Conservation (phyloP, 768 basidiomycete genomes). For the Rhodotorula taiwanensis region DNA sequence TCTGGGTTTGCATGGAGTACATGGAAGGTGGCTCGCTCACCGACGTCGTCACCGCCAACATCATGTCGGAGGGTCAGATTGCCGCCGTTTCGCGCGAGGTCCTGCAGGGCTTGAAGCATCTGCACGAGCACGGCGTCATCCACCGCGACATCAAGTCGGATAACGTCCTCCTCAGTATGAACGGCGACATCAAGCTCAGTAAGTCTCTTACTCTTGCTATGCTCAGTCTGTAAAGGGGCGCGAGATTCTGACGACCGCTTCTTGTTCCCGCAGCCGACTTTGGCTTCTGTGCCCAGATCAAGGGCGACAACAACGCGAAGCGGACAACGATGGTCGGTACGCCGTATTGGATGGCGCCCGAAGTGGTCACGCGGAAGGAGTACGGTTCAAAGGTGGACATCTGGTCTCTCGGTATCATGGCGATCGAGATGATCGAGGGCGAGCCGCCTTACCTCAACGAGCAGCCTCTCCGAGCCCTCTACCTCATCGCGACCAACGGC, state of each 20-base stretch:
- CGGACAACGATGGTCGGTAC: conserved; percentile 95
- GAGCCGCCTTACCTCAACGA: conserved; percentile 82
- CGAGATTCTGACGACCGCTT: background rate
- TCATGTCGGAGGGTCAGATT: conserved; percentile 93
- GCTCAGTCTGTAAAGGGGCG: background rate
- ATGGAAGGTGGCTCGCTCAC: conserved; percentile 62
- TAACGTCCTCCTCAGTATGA: conserved; percentile 84
- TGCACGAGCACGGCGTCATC: conserved; percentile 93
- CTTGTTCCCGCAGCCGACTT: conserved; percentile 58
- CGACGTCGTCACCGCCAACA: conserved; percentile 87
- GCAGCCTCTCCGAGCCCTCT: conserved; percentile 70
- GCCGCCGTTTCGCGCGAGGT: conserved; percentile 92
- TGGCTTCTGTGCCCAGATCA: conserved; percentile 86
- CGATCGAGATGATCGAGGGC: conserved; percentile 85
- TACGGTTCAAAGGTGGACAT: conserved; percentile 98
- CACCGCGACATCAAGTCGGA: conserved; percentile 99
- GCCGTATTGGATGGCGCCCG: conserved; percentile 99
- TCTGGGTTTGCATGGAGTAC: conserved; percentile 89
- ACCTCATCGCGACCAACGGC: conserved; percentile 96
- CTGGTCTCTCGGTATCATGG: conserved; percentile 92
- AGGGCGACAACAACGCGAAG: conserved; percentile 63
- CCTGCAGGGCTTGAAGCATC: conserved; percentile 82
- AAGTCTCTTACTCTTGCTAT: conserved; percentile 45
- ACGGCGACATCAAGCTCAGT: conserved; percentile 98
- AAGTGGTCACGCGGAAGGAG: conserved; percentile 72